phyloP scores from a whole-genome alignment of 2,329 filamentous ascomycete species.

The Teratosphaeria zuluensis region DNA sequence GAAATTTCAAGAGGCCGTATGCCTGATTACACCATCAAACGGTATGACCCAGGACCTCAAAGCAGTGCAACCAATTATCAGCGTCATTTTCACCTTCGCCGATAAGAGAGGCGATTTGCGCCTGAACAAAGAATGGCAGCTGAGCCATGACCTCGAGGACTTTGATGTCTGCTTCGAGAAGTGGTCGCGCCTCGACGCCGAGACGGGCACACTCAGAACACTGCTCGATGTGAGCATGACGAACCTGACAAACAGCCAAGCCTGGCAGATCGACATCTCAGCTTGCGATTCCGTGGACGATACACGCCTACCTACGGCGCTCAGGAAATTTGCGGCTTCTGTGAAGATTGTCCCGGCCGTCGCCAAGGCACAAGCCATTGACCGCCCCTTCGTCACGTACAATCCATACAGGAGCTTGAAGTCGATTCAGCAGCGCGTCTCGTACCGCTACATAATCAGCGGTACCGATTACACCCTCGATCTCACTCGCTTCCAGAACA shows the following conservation, averaged over 20 bases:
- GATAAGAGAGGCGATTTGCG: slow-evolving; percentile 13
- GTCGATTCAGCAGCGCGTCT: slow-evolving; percentile 15
- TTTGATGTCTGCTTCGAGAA: slow-evolving; percentile 9
- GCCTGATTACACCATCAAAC: slow-evolving; percentile 16
- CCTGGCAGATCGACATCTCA: slow-evolving; percentile 24
- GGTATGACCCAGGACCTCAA: slow-evolving; percentile 10
- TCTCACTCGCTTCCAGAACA: slow-evolving; percentile 20
- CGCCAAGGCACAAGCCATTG: slow-evolving; percentile 1
- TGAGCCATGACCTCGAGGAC: slow-evolving; percentile 3
- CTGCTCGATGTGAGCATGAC: slow-evolving; percentile 20
- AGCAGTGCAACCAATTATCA: slow-evolving; percentile 19
- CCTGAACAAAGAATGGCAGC: slow-evolving; percentile 19
- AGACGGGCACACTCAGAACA: slow-evolving; percentile 8
- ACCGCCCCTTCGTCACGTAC: slow-evolving; percentile 13
- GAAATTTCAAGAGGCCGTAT: slow-evolving; percentile 9
- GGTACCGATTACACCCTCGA: slow-evolving; percentile 22
- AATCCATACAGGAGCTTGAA: slow-evolving; percentile 6
- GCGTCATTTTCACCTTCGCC: slow-evolving; percentile 21
- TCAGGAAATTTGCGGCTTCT: slow-evolving; percentile 11
- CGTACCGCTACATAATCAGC: slow-evolving; percentile 18
- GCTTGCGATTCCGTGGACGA: slow-evolving; percentile 11
- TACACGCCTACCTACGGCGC: slow-evolving; percentile 6
- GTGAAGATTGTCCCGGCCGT: slow-evolving; percentile 10
- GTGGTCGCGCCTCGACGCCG: slow-evolving; percentile 20
- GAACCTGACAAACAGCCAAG: slow-evolving; percentile 17